Evolutionary conservation across 805 yeast genomes (phyloP).

Genomic region (Metschnikowia noctiluminum): DNA sequence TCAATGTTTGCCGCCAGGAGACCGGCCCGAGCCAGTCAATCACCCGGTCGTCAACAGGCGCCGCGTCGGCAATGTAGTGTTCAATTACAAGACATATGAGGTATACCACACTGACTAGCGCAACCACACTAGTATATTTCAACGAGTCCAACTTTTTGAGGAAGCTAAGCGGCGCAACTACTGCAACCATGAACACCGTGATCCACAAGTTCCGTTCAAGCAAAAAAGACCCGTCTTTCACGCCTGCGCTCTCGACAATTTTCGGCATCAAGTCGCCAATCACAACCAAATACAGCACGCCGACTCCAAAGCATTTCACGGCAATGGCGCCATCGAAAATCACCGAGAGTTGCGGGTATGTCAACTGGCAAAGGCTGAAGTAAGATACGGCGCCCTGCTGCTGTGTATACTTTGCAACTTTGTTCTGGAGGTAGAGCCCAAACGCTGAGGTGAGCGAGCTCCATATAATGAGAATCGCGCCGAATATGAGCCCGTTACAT

Average conservation of each 20-base stretch:
- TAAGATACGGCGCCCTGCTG: conserved; percentile 42
- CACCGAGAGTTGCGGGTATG: conserved; percentile 67
- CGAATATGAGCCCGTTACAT: conserved; percentile 63
- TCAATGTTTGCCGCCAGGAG: conserved; percentile 38
- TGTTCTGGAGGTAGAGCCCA: conserved; percentile 63
- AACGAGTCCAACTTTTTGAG: conserved; percentile 63
- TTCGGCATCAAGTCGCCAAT: conserved; percentile 77
- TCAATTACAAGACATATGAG: conserved; percentile 52
- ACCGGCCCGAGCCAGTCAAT: conserved; percentile 40
- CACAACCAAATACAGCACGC: conserved; percentile 65
- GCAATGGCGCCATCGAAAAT: conserved; percentile 74
- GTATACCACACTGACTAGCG: conserved; percentile 63
- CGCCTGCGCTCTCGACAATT: conserved; percentile 39
- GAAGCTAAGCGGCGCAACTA: conserved; percentile 63
- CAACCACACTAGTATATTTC: conserved; percentile 68
- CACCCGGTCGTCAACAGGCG: conserved; percentile 5
- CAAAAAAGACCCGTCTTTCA: conserved; percentile 20
- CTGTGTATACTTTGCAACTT: conserved; percentile 51
- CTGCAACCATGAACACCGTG: conserved; percentile 42
- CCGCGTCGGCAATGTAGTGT: conserved; percentile 35
- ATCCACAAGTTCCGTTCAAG: conserved; percentile 52
- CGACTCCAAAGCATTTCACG: conserved; percentile 77
- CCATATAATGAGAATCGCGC: conserved; percentile 49
- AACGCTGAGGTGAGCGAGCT: conserved; percentile 67
- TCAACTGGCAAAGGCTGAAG: conserved; percentile 48